Percentiles rank a stretch among this genome's conserved stretches.
Conservation (phyloP, 768 basidiomycete genomes). For the Cyclocybe cylindracea region DNA sequence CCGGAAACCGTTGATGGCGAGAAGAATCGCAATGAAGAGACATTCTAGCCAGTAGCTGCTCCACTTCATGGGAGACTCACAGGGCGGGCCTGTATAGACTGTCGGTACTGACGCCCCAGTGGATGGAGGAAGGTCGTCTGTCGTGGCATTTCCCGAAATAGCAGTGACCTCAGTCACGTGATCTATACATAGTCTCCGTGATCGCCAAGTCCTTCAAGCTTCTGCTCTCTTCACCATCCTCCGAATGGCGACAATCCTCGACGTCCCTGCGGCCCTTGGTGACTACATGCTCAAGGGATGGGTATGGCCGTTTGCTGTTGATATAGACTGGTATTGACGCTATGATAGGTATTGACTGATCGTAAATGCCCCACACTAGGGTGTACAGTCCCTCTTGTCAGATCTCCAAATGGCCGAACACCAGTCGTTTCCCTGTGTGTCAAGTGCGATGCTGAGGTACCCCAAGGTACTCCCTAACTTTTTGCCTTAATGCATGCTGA, state of each 20-base stretch:
- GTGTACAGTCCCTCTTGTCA: conserved; percentile 73
- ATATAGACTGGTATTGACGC: not conserved
- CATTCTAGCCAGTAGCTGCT: conserved; percentile 53
- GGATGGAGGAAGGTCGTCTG: conserved; percentile 6
- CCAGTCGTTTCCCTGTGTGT: conserved; percentile 59
- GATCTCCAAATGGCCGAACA: conserved; percentile 56
- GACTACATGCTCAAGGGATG: conserved; percentile 79
- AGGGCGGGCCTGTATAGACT: conserved; percentile 13
- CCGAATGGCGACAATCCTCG: conserved; percentile 50
- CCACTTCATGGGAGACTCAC: conserved; percentile 45
- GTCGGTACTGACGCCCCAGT: conserved; percentile 4
- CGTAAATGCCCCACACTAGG: conserved; percentile 52
- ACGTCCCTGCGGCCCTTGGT: conserved; percentile 65
- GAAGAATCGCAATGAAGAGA: conserved; percentile 39
- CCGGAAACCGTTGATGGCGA: conserved; percentile 35
- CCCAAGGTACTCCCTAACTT: conserved; percentile 27
- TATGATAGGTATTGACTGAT: conserved; percentile 62
- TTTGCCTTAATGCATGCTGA: not conserved
- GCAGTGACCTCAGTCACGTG: conserved; percentile 18
- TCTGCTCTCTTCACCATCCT: not conserved
- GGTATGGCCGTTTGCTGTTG: conserved; percentile 36
- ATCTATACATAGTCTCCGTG: conserved; percentile 7
- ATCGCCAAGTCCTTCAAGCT: too few species aligned
- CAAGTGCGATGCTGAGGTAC: conserved; percentile 50
- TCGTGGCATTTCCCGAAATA: conserved; percentile 30